Conservation (phyloP, 768 basidiomycete genomes). For the Boletus huronensis region DNA sequence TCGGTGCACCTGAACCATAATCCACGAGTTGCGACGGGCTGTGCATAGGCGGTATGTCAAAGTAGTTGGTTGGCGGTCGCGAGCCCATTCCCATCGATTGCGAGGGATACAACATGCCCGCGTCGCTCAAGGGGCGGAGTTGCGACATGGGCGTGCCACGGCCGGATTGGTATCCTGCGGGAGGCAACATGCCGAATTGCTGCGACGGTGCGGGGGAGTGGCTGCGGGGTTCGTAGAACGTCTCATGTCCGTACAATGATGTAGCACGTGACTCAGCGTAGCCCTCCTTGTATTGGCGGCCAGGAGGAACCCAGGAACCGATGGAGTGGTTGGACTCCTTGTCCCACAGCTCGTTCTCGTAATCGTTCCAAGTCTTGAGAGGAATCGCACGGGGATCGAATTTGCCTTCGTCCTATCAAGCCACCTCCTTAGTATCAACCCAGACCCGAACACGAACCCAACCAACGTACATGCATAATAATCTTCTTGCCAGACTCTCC, state of each 20-base stretch:
- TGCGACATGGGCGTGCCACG: conserved; percentile 65
- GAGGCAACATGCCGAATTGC: conserved; percentile 52
- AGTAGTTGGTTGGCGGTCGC: conserved; percentile 71
- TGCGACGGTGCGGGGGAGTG: conserved; percentile 72
- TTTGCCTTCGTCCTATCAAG: conserved; percentile 86
- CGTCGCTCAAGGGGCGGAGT: conserved; percentile 33
- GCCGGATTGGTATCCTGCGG: conserved; percentile 74
- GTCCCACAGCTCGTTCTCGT: conserved; percentile 96
- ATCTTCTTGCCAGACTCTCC: conserved; percentile 96
- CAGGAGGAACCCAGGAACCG: conserved; percentile 86
- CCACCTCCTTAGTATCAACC: conserved; percentile 6
- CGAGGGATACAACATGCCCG: conserved; percentile 49
- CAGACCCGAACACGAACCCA: background rate
- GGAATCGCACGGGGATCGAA: conserved; percentile 94
- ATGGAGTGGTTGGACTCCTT: conserved; percentile 96
- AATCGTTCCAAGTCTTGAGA: conserved; percentile 95
- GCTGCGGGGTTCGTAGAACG: conserved; percentile 72
- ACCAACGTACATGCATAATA: conserved; percentile 78
- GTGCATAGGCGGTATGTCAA: conserved; percentile 56
- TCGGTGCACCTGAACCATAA: conserved; percentile 46
- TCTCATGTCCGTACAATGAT: conserved; percentile 85
- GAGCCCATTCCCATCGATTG: conserved; percentile 64
- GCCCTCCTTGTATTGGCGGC: conserved; percentile 65
- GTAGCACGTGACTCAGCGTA: conserved; percentile 76
- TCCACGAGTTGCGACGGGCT: conserved; percentile 51